Base-by-base conservation (phyloP, 257 asterid species). In the Solanum habrochaites region DNA sequence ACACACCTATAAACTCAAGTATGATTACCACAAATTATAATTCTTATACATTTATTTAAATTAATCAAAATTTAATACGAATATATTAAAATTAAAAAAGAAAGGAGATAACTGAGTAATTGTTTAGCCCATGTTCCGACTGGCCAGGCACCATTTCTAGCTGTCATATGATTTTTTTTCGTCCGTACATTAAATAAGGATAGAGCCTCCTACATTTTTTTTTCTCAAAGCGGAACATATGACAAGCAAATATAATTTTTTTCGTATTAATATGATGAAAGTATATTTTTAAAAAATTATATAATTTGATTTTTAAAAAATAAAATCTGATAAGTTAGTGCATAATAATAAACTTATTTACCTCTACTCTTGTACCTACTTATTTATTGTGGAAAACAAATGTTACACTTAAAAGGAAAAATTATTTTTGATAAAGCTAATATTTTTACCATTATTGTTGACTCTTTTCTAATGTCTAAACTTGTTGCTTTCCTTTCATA, bases 131-230 rank as follows among this genome's bases (percentile, higher is more conserved):
- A 37, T 74, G 82, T 74, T 39, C 11, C 1, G 20, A 11, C 4
- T 1, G 14, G 52, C 6, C 32, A 21, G 81, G 6, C 52, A 37
- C 39, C 9, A 11, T 12, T 39, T 39, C 31, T 39, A 39, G 31
- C 82, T 74, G 82, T 74, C 56, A 2, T 71, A 35, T 72, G 27
- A 6, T 1, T 2, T 31, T 35, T 71, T 39, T 18, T 3, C 2
- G n/a, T 14, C 45, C 93, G 96, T 78, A 94, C 96, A 29, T 95
- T 21, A 94, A 73, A 37, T 37, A 6, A 73, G 1, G 31, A 21
- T 73, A 11, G 82, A 73, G n/a, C 11, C 18, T 21, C 82, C 11
- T 39, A 21, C 11, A 40, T 8, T 14, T 47, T 47, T 47, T 42
- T 47, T 35, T 35, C n/a, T 5, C 35, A 37, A 37, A 37, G 39